Evolutionary conservation across 2,329 filamentous ascomycete species (phyloP), one percentile per base, ranked within the genome.

Genomic region (Sporothrix schenckii): DNA sequence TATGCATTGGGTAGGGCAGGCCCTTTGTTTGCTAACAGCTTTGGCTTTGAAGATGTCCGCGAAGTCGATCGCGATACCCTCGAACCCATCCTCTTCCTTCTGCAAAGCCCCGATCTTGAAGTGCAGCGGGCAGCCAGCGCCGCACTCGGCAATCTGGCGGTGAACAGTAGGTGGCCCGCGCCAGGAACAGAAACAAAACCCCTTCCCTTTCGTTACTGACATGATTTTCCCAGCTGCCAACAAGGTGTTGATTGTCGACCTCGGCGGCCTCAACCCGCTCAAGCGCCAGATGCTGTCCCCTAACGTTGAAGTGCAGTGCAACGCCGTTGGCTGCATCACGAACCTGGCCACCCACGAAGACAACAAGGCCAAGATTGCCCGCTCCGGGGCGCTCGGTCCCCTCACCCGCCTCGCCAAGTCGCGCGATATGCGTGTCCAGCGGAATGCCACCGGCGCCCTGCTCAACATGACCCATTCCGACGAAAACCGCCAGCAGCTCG

Each of bases 381-480:
- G 93, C 72, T 99, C 95, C 3, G 95, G 95, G 71, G 95, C 95
- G 69, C 85, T 99, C 70, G 92, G 91, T 9, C 95, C 95, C 10
- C 83, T 99, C 75, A 99, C 95, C 60, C 88, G 92, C 73, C 84
- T 99, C 71, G 95, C 95, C 73, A 98, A 97, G 81, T 98, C 95
- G 27, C 94, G 96, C 80, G 95, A 99, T 77, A 98, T 98, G 95
- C 89, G 95, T 70, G 95, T 99, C 63, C 95, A 99, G 82, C 88
- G 95, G 74, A 99, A 99, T 81, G 95, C 95, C 71, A 99, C 95
- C 0, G 95, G 95, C 69, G 95, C 95, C 60, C 83, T 99, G 71
- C 86, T 99, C 74, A 99, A 99, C 81, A 99, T 99, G 95, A 99
- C 95, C 76, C 95, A 99, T 83, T 98, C 94, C 74, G 95, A 98